Evolutionary conservation across 495 filamentous ascomycete species (phyloP), one percentile per base, ranked within the genome.

Genomic region (Symbiotaphrina buchneri): DNA sequence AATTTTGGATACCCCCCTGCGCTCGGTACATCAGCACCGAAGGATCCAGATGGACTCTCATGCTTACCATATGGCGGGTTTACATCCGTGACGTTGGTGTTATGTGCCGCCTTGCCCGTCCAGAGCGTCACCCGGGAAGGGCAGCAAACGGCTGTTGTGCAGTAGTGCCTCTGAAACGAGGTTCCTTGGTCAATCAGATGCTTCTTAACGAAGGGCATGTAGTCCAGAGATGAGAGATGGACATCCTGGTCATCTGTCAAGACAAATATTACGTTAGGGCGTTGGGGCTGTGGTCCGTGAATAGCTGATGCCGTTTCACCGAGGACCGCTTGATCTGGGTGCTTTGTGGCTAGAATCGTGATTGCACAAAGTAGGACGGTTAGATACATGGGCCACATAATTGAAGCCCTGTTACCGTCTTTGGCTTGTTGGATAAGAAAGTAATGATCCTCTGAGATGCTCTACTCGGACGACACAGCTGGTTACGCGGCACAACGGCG

Each of bases 21-120:
- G n/a, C n/a, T n/a, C n/a, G n/a, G n/a, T n/a, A n/a, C n/a, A n/a
- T n/a, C n/a, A n/a, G n/a, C n/a, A n/a, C 0, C 42, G 27, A 16
- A 16, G 10, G 20, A 18, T 2, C 13, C 16, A 23, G 26, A 17
- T 24, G 18, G 21, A 10, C 13, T 7, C 17, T 21, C 10, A 6
- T 2, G 28, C 44, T 31, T 47, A 65, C 67, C 65, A 36, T 66
- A 59, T 7, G 69, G 73, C 0, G 71, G 68, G 16, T 41, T 51
- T 5, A 80, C 66, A 34, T 75, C 68, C 1, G 74, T 79, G 5
- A 80, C 71, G 37, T 80, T 80, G 11, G 72, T 77, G 41, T 79
- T 80, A 44, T 80, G 74, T 1, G 71, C 68, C 21, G 62, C 55
- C 39, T 65, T 63, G 10, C 74, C 74, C 0, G 71, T 76, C 66